These are phyloP conservation scores for Sungouiozyma ichnusensis DNA, from an alignment of 805 yeast genomes.

Conservation along the genomic window DNA sequence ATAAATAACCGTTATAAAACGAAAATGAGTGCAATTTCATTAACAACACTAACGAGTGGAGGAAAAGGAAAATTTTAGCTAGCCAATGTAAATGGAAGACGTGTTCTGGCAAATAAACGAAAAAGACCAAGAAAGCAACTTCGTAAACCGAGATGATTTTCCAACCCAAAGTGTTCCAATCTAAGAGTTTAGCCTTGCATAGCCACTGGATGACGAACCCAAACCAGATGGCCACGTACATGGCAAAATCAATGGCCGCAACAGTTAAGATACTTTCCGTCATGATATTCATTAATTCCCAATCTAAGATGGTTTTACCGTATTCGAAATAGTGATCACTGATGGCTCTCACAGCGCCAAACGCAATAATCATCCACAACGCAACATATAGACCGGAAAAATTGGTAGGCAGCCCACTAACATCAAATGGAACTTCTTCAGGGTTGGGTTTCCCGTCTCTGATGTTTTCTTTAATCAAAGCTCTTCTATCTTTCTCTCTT, in stretches of 20 bases:
- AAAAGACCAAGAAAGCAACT: slow-evolving; percentile 39
- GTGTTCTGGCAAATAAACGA: slow-evolving; percentile 46
- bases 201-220: slow-evolving; percentile 48
- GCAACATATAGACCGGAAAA: slow-evolving; percentile 78
- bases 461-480: slow-evolving; percentile 3
- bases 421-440: slow-evolving; percentile 3
- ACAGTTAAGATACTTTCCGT: slow-evolving; percentile 52
- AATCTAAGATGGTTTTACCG: slow-evolving; percentile 31
- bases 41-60: slow-evolving; percentile 75
- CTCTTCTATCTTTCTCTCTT: slow-evolving; percentile 7
- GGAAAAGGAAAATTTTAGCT: slow-evolving; percentile 69
- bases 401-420: slow-evolving; percentile 8
- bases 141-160: slow-evolving; percentile 49
- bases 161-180: slow-evolving; percentile 64
- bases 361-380: slow-evolving; percentile 60
- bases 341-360: slow-evolving; percentile 42
- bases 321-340: slow-evolving; percentile 41
- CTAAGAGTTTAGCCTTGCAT: slow-evolving; percentile 35
- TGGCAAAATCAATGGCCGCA: slow-evolving; percentile 59
- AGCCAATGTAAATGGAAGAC: slow-evolving; percentile 65
- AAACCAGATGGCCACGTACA: slow-evolving; percentile 63
- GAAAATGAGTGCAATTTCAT: slow-evolving; percentile 95
- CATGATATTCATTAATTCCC: slow-evolving; percentile 49
- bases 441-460: not conserved
- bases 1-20: slow-evolving; percentile 82